Conservation (phyloP, 495 filamentous ascomycete genomes). For the Corynascus novoguineensis region DNA sequence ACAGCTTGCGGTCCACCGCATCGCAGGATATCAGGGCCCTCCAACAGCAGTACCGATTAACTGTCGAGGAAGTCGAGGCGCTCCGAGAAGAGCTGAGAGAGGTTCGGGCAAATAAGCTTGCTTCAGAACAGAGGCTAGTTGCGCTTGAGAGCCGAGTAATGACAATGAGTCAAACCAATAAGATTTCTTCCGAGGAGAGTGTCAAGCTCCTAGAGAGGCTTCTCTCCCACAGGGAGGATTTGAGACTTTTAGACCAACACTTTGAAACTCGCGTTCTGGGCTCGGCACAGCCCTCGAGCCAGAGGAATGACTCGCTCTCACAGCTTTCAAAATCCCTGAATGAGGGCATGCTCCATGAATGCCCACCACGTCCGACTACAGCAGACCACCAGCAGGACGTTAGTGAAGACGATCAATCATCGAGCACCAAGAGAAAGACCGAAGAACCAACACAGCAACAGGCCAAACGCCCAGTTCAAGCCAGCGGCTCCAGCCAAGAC, state of each 20-base stretch:
- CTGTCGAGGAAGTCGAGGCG: slow-evolving; percentile 14
- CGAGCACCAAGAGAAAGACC: background rate
- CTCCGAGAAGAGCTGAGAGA: slow-evolving; percentile 20
- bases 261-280: background rate
- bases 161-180: background rate
- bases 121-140: slow-evolving; percentile 11
- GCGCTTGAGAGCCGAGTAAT: slow-evolving; percentile 11
- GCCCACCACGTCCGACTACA: background rate
- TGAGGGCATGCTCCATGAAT: background rate
- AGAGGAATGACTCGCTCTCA: background rate
- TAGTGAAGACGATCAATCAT: background rate
- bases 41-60: slow-evolving; percentile 15
- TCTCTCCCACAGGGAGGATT: slow-evolving; percentile 10
- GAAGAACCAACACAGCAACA: background rate
- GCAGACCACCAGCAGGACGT: background rate
- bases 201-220: slow-evolving; percentile 12
- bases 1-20: background rate
- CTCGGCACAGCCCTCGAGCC: background rate
- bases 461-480: background rate
- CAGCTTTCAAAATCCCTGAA: background rate
- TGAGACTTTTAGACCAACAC: slow-evolving; percentile 13
- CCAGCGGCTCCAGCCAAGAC: slow-evolving; percentile 4
- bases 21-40: slow-evolving; percentile 8
- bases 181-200: slow-evolving; percentile 1
- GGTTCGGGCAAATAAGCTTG: slow-evolving; percentile 13